A percentile compares a stretch with the other conserved stretches of the same genome.
These are phyloP conservation scores for Tulasnella sp. DNA, from an alignment of 768 basidiomycete genomes.

Conservation along the genomic window DNA sequence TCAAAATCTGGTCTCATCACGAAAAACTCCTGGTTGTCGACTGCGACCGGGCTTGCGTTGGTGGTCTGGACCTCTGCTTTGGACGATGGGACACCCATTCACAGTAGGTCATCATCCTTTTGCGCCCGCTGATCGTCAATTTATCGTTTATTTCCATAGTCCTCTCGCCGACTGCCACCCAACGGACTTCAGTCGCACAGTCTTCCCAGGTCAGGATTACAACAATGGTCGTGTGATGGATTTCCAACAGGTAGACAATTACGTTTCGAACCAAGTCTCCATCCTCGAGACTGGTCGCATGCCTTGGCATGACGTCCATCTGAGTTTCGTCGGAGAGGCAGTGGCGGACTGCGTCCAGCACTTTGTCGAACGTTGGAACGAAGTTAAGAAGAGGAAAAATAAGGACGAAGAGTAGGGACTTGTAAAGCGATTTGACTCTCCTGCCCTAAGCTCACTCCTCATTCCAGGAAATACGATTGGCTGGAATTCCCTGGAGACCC, in stretches of 20 bases:
- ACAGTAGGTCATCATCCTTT: slow-evolving; percentile 34
- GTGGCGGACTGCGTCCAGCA: slow-evolving; percentile 91
- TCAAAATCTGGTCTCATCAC: slow-evolving; percentile 88
- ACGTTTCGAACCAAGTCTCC: slow-evolving; percentile 60
- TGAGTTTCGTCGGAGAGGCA: slow-evolving; percentile 70
- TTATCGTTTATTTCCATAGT: slow-evolving; percentile 22
- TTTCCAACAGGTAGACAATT: slow-evolving; percentile 72
- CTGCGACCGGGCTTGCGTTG: slow-evolving; percentile 39
- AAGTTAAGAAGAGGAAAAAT: slow-evolving; percentile 72
- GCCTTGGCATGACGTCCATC: slow-evolving; percentile 94
- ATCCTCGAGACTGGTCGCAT: slow-evolving; percentile 64
- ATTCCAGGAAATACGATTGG: slow-evolving; percentile 48
- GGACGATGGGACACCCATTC: slow-evolving; percentile 95
- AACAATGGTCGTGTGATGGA: slow-evolving; percentile 84
- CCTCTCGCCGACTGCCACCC: slow-evolving; percentile 91
- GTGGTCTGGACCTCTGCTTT: slow-evolving; percentile 92
- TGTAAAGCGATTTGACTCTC: not conserved
- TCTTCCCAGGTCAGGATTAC: slow-evolving; percentile 91
- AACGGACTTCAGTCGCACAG: slow-evolving; percentile 65
- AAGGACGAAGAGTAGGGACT: slow-evolving; percentile 3
- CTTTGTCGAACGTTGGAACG: slow-evolving; percentile 89
- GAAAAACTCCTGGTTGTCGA: slow-evolving; percentile 49
- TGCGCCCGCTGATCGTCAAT: not conserved
- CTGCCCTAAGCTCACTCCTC: slow-evolving; percentile 28
- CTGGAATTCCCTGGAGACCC: slow-evolving; percentile 64